These are phyloP conservation scores for Xylariaceae sp. DNA, from an alignment of 2,329 filamentous ascomycete species.

Conservation along the genomic window DNA sequence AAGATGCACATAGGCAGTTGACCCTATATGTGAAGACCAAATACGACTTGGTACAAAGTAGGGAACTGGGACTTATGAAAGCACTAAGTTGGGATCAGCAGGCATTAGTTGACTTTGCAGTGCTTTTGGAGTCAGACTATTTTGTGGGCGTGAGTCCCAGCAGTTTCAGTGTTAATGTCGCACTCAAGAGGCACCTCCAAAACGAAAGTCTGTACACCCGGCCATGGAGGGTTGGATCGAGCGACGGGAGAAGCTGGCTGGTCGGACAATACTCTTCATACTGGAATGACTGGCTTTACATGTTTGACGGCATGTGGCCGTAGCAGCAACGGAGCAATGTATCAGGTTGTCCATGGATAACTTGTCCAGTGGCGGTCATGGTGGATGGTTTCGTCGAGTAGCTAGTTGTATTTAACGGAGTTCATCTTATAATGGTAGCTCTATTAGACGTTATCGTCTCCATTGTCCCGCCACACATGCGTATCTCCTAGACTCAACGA, in stretches of 20 bases:
- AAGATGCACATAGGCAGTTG: conserved; percentile 27
- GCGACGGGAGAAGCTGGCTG: conserved; percentile 39
- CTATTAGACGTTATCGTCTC: conserved; percentile 23
- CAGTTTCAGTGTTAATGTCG: conserved; percentile 44
- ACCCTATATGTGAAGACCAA: conserved; percentile 36
- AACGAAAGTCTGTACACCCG: conserved; percentile 36
- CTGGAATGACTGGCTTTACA: conserved; percentile 46
- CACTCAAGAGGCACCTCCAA: conserved; percentile 40
- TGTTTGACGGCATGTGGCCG: conserved; percentile 42
- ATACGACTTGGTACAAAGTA: conserved; percentile 31
- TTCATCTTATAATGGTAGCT: conserved; percentile 11
- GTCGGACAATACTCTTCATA: conserved; percentile 40
- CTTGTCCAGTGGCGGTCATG: neutral
- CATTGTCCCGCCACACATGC: conserved; percentile 28
- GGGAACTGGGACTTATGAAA: conserved; percentile 30
- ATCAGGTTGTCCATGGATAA: neutral
- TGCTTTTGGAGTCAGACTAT: conserved; percentile 36
- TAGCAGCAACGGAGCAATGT: conserved; percentile 10
- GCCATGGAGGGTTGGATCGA: conserved; percentile 37
- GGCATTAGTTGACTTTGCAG: conserved; percentile 39
- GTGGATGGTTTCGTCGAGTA: neutral
- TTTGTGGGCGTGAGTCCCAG: conserved; percentile 43
- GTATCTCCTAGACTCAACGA: conserved; percentile 31
- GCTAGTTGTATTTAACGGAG: neutral
- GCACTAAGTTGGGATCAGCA: conserved; percentile 41